A percentile compares a stretch with the other conserved stretches of the same genome.
phyloP scores from a whole-genome alignment of 2,329 filamentous ascomycete genomes.

The Macrophomina phaseolina region DNA sequence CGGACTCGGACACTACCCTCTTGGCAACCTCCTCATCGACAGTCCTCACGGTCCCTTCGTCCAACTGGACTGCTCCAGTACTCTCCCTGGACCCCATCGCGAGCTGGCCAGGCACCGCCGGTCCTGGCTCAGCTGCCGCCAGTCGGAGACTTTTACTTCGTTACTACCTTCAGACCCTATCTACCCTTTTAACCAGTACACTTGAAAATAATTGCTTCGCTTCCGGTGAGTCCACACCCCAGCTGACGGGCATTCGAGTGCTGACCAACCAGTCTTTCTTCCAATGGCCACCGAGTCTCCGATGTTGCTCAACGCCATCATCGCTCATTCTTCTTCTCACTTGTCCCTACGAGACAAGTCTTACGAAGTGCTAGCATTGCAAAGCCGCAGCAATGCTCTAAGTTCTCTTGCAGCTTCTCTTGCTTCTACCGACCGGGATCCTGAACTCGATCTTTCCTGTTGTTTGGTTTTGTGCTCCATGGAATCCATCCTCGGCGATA shows the following conservation, averaged over 20 bases:
- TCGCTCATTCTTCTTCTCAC: conserved; percentile 28
- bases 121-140: conserved; percentile 5
- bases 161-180: conserved; percentile 27
- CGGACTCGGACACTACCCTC: conserved; percentile 13
- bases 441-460: conserved; percentile 26
- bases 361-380: conserved; percentile 27
- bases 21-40: conserved; percentile 25
- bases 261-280: conserved; percentile 24
- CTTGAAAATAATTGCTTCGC: conserved; percentile 28
- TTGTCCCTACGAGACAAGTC: conserved; percentile 27
- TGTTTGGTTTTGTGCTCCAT: conserved; percentile 27
- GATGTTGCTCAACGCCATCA: conserved; percentile 27
- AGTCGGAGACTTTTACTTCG: conserved; percentile 22
- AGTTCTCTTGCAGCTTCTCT: conserved; percentile 27
- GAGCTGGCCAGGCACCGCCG: conserved; percentile 16
- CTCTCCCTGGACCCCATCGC: conserved; percentile 26
- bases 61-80: conserved; percentile 20
- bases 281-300: conserved; percentile 28
- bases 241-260: background rate
- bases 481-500: conserved; percentile 27
- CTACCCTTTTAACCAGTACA: conserved; percentile 25
- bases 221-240: conserved; percentile 12
- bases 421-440: conserved; percentile 22
- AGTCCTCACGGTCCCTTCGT: conserved; percentile 17
- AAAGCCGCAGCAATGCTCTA: conserved; percentile 25